A percentile compares a stretch with the other conserved stretches of the same genome.
These are phyloP conservation scores for Lantana camara DNA, from an alignment of 257 asterid species.

Conservation along the genomic window DNA sequence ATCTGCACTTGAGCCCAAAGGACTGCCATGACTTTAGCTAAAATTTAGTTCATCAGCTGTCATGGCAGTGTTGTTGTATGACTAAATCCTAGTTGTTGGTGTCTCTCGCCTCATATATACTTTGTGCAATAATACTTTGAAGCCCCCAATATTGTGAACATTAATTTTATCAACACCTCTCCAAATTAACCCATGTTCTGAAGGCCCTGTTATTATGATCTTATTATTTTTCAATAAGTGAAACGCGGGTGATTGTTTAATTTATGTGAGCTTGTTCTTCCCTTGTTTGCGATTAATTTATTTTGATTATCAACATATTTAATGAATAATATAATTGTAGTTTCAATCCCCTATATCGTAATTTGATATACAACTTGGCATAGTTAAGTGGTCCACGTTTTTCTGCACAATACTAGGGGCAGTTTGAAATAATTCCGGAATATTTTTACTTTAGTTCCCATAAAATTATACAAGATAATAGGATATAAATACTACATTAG, in stretches of 20 bases:
- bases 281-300: not conserved
- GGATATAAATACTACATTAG: too few relatives aligned
- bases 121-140: slow-evolving; percentile 27
- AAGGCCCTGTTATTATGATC: too few relatives aligned
- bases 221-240: slow-evolving; percentile 6
- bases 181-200: slow-evolving; percentile 12
- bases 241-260: not conserved
- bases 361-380: too few relatives aligned
- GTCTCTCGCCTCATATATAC: slow-evolving; percentile 15
- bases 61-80: too few relatives aligned
- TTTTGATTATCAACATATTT: too few relatives aligned
- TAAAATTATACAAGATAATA: too few relatives aligned
- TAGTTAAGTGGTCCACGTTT: too few relatives aligned
- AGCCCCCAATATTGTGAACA: slow-evolving; percentile 18
- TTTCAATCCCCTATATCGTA: too few relatives aligned
- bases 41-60: slow-evolving; percentile 22
- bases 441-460: too few relatives aligned
- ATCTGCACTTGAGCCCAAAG: slow-evolving; percentile 76
- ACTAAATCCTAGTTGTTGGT: slow-evolving; percentile 25
- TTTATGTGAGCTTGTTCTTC: not conserved
- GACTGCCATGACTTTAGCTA: slow-evolving; percentile 31
- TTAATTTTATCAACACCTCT: slow-evolving; percentile 7
- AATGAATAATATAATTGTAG: too few relatives aligned
- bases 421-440: too few relatives aligned
- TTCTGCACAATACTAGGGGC: too few relatives aligned